Conservation (phyloP, 2,329 filamentous ascomycete genomes). For the Cercospora berteroae region DNA sequence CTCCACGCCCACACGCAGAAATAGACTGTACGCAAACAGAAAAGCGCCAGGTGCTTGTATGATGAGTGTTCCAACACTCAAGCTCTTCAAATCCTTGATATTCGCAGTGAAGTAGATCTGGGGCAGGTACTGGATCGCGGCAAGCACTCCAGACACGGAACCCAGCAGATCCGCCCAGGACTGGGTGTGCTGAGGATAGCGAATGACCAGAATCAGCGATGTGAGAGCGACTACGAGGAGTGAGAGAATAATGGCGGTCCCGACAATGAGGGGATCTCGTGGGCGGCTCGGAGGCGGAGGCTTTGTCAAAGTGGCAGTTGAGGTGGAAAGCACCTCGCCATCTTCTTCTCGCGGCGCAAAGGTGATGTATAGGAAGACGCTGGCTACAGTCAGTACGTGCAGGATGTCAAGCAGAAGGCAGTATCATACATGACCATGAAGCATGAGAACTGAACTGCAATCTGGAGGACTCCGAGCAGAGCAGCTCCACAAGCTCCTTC, state of each 20-base stretch:
- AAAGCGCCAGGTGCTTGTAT: conserved; percentile 94
- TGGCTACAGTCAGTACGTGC: conserved; percentile 40
- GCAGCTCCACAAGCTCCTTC: conserved; percentile 81
- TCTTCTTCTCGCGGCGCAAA: conserved; percentile 66
- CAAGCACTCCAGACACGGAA: conserved; percentile 72
- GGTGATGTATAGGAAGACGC: conserved; percentile 86
- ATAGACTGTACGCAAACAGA: conserved; percentile 79
- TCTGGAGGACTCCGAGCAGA: conserved; percentile 82
- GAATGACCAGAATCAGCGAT: conserved; percentile 64
- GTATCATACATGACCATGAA: conserved; percentile 79
- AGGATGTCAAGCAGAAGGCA: background rate
- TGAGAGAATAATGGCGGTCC: conserved; percentile 69
- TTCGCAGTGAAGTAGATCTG: conserved; percentile 91
- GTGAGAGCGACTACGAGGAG: conserved; percentile 67
- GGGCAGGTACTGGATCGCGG: conserved; percentile 87
- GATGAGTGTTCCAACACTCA: conserved; percentile 97
- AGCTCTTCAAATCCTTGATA: conserved; percentile 79
- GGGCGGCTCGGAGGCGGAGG: conserved; percentile 60
- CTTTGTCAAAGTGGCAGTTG: conserved; percentile 45
- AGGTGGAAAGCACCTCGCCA: conserved; percentile 35
- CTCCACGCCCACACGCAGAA: conserved; percentile 66
- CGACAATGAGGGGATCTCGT: conserved; percentile 74
- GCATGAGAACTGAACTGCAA: conserved; percentile 87
- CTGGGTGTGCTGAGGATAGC: conserved; percentile 62
- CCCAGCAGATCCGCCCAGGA: conserved; percentile 85